Evolutionary conservation across 73 alveolate species (phyloP), one percentile per base, ranked within the genome.

Genomic region (Stentor roeselii): DNA sequence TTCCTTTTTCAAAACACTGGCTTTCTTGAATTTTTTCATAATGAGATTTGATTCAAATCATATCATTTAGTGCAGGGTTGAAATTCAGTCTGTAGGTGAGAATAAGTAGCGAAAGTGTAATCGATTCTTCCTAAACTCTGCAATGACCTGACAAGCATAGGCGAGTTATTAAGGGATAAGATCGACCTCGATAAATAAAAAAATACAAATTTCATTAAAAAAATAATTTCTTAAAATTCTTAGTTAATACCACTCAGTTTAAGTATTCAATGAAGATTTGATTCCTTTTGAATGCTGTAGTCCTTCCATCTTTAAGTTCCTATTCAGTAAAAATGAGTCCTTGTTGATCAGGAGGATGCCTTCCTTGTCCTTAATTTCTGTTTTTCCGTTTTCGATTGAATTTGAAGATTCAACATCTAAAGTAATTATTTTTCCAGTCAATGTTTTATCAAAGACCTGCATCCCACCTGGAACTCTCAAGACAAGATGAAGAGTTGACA

Each of bases 191-290:
- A n/a, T n/a, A n/a, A n/a, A n/a, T n/a, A n/a, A n/a, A n/a, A n/a
- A n/a, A n/a, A n/a, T n/a, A n/a, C n/a, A n/a, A n/a, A n/a, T n/a
- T n/a, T n/a, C n/a, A n/a, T n/a, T n/a, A n/a, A 14, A 15, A 58
- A 14, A 15, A 58, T 14, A 58, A 15, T 58, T 58, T 21, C n/a
- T 15, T 15, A 15, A 58, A 58, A 58, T 58, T 15, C n/a, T 58
- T 58, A 58, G 27, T 15, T 58, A 58, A 15, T 58, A 58, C 80
- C 80, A 27, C 34, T 67, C 14, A 67, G 37, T n/a, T 40, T 21
- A 67, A 67, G 80, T 21, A 83, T 60, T 3, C 3, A 36, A 41
- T 85, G 39, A 3, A 83, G 4, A 0, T 78, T 85, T 34, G 90
- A 32, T 39, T 77, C 91, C 34, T 37, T 14, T 3, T 30, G 42